Evolutionary conservation across 495 filamentous ascomycete species (phyloP).

Genomic region (Penicillium subrubescens): DNA sequence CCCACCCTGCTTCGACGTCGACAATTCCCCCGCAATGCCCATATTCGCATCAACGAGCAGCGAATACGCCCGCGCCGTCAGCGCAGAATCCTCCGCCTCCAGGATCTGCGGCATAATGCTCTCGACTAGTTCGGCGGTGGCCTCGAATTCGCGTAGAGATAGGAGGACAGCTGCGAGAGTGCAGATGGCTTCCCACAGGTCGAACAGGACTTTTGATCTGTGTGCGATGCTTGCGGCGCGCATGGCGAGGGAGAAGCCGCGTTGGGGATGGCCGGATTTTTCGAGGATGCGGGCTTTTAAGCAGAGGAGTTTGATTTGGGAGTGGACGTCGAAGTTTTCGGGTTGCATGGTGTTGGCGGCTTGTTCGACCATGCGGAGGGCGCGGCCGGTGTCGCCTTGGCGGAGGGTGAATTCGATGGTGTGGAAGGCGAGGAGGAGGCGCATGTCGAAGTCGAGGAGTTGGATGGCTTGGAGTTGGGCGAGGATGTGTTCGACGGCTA

Average conservation of each 20-base stretch:
- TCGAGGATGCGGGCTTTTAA: slow-evolving; percentile 76
- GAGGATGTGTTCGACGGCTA: slow-evolving; percentile 67
- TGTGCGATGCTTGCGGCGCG: slow-evolving; percentile 77
- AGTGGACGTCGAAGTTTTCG: slow-evolving; percentile 71
- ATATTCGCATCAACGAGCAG: slow-evolving; percentile 81
- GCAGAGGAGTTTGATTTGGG: slow-evolving; percentile 73
- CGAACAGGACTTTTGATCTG: slow-evolving; percentile 68
- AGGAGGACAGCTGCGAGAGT: slow-evolving; percentile 69
- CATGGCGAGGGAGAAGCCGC: slow-evolving; percentile 81
- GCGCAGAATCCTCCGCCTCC: slow-evolving; percentile 67
- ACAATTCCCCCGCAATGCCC: slow-evolving; percentile 68
- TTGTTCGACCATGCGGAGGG: slow-evolving; percentile 68
- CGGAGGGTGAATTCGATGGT: slow-evolving; percentile 73
- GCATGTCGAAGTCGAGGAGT: slow-evolving; percentile 66
- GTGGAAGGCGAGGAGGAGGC: slow-evolving; percentile 67
- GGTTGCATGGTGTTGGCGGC: slow-evolving; percentile 65
- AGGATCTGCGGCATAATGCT: slow-evolving; percentile 81
- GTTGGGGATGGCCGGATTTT: slow-evolving; percentile 69
- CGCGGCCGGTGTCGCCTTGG: slow-evolving; percentile 60
- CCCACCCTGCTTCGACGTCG: slow-evolving; percentile 22
- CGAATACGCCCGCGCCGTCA: slow-evolving; percentile 70
- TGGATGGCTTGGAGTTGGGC: slow-evolving; percentile 58
- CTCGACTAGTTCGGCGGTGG: slow-evolving; percentile 65
- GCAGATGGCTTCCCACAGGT: slow-evolving; percentile 76
- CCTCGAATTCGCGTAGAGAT: slow-evolving; percentile 72